Evolutionary conservation across 2,329 filamentous ascomycete genomes (phyloP).

Genomic region (Tolypocladium tundrense): DNA sequence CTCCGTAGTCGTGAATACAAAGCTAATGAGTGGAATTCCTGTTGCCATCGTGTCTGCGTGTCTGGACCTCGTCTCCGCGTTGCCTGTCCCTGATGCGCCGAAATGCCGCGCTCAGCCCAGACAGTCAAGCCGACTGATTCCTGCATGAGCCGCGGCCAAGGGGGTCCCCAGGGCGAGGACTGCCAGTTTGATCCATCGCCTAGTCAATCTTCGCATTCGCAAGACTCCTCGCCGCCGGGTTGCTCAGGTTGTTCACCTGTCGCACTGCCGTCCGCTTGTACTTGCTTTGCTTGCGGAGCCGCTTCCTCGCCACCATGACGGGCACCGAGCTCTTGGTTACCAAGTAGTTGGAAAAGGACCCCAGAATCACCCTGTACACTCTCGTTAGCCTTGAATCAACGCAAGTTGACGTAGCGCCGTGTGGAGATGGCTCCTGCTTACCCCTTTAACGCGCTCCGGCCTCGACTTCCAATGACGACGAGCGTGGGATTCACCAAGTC

Average conservation of each 20-base stretch:
- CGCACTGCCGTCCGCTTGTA: slow-evolving; percentile 58
- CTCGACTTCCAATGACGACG: slow-evolving; percentile 85
- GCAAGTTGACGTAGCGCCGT: not conserved
- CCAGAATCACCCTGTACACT: slow-evolving; percentile 66
- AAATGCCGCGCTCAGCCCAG: not conserved
- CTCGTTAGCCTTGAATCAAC: slow-evolving; percentile 19
- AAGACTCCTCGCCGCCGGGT: slow-evolving; percentile 55
- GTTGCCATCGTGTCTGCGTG: not conserved
- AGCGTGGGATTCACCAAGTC: slow-evolving; percentile 85
- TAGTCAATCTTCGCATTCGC: slow-evolving; percentile 68
- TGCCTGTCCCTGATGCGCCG: not conserved
- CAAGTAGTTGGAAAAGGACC: slow-evolving; percentile 94
- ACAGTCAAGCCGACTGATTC: too few relatives aligned
- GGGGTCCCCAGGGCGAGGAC: not conserved
- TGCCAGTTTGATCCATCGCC: not conserved
- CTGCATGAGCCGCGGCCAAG: not conserved
- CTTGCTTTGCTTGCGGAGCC: slow-evolving; percentile 76
- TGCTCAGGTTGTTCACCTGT: slow-evolving; percentile 73
- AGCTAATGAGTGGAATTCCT: not conserved
- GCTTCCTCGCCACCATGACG: slow-evolving; percentile 94
- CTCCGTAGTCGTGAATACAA: not conserved
- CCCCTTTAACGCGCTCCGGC: slow-evolving; percentile 88
- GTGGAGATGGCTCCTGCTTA: slow-evolving; percentile 32
- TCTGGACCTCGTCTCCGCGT: not conserved
- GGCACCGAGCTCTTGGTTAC: slow-evolving; percentile 94